A percentile compares a stretch with the other conserved stretches of the same genome.
Conservation (phyloP, 805 yeast genomes). For the Scheffersomyces stipitis region DNA sequence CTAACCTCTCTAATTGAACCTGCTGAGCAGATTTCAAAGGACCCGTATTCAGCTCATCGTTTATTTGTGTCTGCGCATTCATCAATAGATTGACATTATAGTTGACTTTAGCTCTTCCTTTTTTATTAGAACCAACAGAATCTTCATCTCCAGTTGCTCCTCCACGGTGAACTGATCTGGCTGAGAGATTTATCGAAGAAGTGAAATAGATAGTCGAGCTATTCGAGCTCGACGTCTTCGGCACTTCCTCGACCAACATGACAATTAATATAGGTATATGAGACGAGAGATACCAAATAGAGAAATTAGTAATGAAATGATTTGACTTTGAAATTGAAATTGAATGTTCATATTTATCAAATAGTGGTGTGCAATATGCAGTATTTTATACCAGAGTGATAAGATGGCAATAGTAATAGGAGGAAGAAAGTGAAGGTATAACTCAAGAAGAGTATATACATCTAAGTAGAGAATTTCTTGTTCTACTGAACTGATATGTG, state of each 20-base stretch:
- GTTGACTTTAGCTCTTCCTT: constrained; percentile 42
- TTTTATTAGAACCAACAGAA: constrained; percentile 23
- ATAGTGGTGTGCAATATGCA: no score
- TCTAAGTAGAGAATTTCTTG: no score
- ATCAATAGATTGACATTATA: constrained; percentile 43
- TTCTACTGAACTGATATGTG: no score
- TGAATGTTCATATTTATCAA: no score
- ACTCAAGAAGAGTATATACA: no score
- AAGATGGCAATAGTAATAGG: no score
- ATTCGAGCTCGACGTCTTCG: constrained; percentile 29
- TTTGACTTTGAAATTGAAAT: no score
- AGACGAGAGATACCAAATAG: no score
- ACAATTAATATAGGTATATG: background rate
- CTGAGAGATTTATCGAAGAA: constrained; percentile 41
- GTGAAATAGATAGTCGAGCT: constrained; percentile 40
- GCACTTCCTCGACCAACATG: constrained; percentile 47
- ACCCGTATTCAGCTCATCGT: constrained; percentile 28
- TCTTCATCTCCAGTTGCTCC: constrained; percentile 15
- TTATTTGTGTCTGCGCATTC: constrained; percentile 41
- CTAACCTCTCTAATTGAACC: constrained; percentile 39
- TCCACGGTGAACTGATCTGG: constrained; percentile 29
- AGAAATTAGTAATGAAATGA: no score
- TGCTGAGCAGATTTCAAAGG: constrained; percentile 44
- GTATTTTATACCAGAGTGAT: background rate
- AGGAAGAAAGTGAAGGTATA: no score